A percentile compares a stretch with the other conserved stretches of the same genome.
Evolutionary conservation across 768 basidiomycete genomes (phyloP).

Genomic region (Lactarius vividus): DNA sequence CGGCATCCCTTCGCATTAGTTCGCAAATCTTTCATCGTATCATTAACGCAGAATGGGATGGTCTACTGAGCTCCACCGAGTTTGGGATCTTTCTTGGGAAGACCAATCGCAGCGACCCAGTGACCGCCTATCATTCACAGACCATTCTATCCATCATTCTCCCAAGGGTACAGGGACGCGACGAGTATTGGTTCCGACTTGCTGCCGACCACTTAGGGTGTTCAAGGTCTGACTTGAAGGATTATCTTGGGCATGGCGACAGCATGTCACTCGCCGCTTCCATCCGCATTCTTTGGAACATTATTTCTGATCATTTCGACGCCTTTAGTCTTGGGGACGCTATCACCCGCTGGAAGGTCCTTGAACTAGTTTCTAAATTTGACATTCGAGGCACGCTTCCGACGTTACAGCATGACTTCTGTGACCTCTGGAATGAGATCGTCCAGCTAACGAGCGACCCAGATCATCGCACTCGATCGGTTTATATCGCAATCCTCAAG

Average conservation of each 20-base stretch:
- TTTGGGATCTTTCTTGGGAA: not conserved
- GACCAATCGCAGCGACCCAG: not conserved
- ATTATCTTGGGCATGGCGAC: not conserved
- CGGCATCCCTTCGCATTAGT: not conserved
- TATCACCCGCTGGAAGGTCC: not conserved
- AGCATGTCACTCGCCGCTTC: constrained; percentile 6
- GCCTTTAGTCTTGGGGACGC: not conserved
- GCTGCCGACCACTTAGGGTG: not conserved
- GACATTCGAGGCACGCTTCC: not conserved
- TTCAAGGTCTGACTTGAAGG: not conserved
- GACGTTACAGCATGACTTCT: constrained; percentile 5
- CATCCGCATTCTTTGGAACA: not conserved
- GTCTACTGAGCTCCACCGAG: not conserved
- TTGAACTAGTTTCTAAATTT: not conserved
- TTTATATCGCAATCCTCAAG: not conserved
- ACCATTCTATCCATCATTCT: not conserved
- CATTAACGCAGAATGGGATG: not conserved
- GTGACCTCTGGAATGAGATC: constrained; percentile 11
- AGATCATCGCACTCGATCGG: not conserved
- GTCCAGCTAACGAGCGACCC: not conserved
- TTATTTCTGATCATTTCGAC: not conserved
- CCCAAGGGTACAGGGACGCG: not conserved
- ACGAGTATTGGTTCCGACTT: constrained; percentile 9
- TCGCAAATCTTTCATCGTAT: not conserved
- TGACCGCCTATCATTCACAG: not conserved